Evolutionary conservation across 495 filamentous ascomycete genomes (phyloP).

Genomic region (Staphylotrichum tortipilum): DNA sequence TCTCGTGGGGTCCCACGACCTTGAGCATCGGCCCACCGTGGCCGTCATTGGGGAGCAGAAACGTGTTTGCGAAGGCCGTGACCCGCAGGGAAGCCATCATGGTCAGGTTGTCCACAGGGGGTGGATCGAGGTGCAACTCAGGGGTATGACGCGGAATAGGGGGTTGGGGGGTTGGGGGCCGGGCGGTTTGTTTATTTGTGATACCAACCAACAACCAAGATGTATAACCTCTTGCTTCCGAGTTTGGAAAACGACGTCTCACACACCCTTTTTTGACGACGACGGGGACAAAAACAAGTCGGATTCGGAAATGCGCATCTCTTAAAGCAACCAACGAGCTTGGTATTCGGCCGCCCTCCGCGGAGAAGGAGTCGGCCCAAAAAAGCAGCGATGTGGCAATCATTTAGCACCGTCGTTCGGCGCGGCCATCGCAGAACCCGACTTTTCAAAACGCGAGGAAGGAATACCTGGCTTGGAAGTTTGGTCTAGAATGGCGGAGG

Average conservation of each 20-base stretch:
- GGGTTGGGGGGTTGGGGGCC: too few species aligned
- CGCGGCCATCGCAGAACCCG: background rate
- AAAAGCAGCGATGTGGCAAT: conserved; percentile 1
- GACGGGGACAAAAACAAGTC: background rate
- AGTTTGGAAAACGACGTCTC: background rate
- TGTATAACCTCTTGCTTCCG: background rate
- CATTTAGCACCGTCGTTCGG: background rate
- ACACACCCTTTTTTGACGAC: background rate
- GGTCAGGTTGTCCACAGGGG: background rate
- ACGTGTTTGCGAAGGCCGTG: conserved; percentile 16
- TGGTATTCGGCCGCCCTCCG: background rate
- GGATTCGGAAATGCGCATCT: background rate
- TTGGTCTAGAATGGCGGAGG: background rate
- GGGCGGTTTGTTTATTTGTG: too few species aligned
- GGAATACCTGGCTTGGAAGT: background rate
- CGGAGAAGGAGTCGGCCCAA: background rate
- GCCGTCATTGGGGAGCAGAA: conserved; percentile 9
- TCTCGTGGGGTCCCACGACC: conserved; percentile 15
- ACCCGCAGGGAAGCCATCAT: background rate
- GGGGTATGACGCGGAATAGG: background rate
- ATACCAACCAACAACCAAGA: background rate
- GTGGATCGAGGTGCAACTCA: background rate
- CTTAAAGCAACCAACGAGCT: background rate
- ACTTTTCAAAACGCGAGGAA: background rate
- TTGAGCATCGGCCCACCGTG: conserved; percentile 4